Evolutionary conservation across 208 protist genomes (phyloP), one percentile per base, ranked within the genome.

Genomic region (Leishmania guyanensis): DNA sequence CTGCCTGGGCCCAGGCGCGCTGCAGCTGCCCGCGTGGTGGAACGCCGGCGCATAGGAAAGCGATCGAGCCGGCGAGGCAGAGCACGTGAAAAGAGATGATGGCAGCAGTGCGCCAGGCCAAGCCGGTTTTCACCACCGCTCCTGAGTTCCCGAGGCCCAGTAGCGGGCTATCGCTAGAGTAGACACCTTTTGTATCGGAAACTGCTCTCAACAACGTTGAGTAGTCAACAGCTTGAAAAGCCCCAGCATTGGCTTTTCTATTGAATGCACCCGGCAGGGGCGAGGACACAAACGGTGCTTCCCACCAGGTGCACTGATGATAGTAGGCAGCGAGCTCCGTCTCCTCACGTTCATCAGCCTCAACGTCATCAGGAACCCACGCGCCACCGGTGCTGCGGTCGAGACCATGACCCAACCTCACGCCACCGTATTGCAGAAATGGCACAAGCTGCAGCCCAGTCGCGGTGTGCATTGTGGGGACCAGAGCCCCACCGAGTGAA

Each of bases 1-100:
- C 91, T 0, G 85, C 82, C 76, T 93, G 88, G 9, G 84, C 85
- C 88, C 89, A 94, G 26, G 93, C 91, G 33, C 84, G 84, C 60
- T 91, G 87, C 78, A 94, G 84, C 51, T 84, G 88, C 2, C 69
- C 80, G 17, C 93, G 87, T 36, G 83, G 87, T 8, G 83, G 76
- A 10, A 92, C 83, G 43, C 90, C 89, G 69, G 92, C 82, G 54
- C 83, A 89, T 22, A 91, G 50, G 70, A 90, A 87, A 6, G 78
- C 88, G n/a, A 89, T 73, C 4, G 90, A 94, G 12, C 81, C 64
- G 26, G 89, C 83, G 54, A 93, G 84, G 68, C 81, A 89, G 26
- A 85, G 58, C 9, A 88, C 79, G 65, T 94, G 81, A 43, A 94
- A 78, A 26, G 76, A 74, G 66, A 90, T 75, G 48, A 88, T 70